Conservation (phyloP, 2,329 filamentous ascomycete species). For the Chaetomiaceae sp. region DNA sequence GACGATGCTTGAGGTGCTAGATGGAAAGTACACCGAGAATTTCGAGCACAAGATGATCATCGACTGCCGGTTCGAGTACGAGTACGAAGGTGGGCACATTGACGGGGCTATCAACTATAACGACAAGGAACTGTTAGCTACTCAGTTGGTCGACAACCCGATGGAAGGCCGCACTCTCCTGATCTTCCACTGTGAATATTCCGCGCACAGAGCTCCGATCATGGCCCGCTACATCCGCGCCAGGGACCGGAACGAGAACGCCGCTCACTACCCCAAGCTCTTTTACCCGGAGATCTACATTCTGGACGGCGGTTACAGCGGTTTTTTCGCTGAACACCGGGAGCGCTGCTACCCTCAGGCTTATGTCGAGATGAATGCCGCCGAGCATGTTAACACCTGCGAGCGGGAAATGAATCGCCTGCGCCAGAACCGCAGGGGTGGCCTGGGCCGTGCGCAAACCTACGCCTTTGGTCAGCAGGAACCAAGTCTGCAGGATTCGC, state of each 20-base stretch:
- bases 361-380: slow-evolving; percentile 93
- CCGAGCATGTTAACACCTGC: slow-evolving; percentile 86
- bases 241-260: slow-evolving; percentile 80
- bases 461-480: slow-evolving; percentile 85
- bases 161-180: slow-evolving; percentile 71
- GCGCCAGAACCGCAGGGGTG: slow-evolving; percentile 77
- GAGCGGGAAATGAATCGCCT: slow-evolving; percentile 93
- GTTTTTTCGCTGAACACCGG: slow-evolving; percentile 78
- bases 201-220: slow-evolving; percentile 88
- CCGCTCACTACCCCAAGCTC: slow-evolving; percentile 78
- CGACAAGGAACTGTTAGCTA: slow-evolving; percentile 82
- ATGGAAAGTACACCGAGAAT: slow-evolving; percentile 71
- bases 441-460: slow-evolving; percentile 82
- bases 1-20: slow-evolving; percentile 80
- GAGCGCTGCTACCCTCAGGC: slow-evolving; percentile 85
- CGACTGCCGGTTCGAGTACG: slow-evolving; percentile 98
- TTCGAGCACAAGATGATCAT: slow-evolving; percentile 84
- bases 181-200: slow-evolving; percentile 98
- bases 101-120: slow-evolving; percentile 92
- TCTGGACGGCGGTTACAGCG: slow-evolving; percentile 91
- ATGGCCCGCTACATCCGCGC: slow-evolving; percentile 94
- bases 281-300: slow-evolving; percentile 98
- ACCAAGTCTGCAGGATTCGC: slow-evolving; percentile 53
- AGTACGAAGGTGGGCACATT: slow-evolving; percentile 95
- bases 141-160: slow-evolving; percentile 68